Percentiles rank a stretch among this genome's conserved stretches.
These are phyloP conservation scores for Citrus inodora DNA, from an alignment of 345 rosid species.

Conservation along the genomic window DNA sequence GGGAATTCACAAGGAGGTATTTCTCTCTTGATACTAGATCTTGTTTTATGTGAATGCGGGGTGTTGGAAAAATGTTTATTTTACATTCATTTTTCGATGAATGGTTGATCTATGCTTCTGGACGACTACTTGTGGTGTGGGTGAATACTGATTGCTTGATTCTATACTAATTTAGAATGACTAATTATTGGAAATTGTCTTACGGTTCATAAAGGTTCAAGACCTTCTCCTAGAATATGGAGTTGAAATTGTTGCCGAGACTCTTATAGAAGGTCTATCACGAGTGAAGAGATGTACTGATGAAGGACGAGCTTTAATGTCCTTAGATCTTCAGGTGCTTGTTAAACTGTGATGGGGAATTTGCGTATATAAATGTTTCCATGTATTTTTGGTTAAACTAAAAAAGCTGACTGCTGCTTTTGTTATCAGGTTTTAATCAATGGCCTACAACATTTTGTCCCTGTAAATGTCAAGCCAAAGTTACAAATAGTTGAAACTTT, in stretches of 20 bases:
- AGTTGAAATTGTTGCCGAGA: conserved; percentile 84
- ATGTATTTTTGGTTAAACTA: neutral
- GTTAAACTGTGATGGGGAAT: neutral
- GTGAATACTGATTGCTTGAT: neutral
- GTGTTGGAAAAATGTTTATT: neutral
- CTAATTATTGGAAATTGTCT: conserved; percentile 5
- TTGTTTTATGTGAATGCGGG: neutral
- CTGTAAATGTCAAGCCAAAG: conserved; percentile 70
- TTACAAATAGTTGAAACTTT: conserved; percentile 78
- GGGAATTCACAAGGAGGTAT: conserved; percentile 89
- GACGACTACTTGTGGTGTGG: neutral
- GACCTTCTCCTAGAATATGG: conserved; percentile 74
- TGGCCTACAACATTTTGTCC: conserved; percentile 82
- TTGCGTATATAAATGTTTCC: neutral
- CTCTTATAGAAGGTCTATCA: conserved; percentile 89
- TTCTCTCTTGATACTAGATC: conserved; percentile 3
- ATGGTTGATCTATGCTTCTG: conserved; percentile 4
- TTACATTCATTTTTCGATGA: neutral
- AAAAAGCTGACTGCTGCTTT: neutral
- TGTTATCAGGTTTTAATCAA: conserved; percentile 71
- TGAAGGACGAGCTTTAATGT: conserved; percentile 97
- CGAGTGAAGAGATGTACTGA: conserved; percentile 89
- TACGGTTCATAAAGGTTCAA: conserved; percentile 52
- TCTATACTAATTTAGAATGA: neutral
- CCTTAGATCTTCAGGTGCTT: conserved; percentile 85